phyloP scores from a whole-genome alignment of 2,329 filamentous ascomycete species.

The Venturia oleaginea region DNA sequence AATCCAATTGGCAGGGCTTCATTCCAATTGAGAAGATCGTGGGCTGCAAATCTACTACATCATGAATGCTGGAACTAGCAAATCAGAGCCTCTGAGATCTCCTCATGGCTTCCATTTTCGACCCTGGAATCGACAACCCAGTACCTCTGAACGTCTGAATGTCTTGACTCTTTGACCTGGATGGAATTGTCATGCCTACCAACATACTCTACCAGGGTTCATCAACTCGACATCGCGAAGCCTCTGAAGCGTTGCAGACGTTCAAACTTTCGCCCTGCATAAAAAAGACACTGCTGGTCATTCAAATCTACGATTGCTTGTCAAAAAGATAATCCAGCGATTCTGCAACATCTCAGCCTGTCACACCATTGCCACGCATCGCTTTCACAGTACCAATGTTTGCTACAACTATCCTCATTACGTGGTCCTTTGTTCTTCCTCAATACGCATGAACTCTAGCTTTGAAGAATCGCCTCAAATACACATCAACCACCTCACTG shows the following conservation, averaged over 20 bases:
- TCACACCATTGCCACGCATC: background rate
- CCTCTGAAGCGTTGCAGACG: background rate
- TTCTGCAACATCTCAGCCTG: background rate
- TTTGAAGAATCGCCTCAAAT: background rate
- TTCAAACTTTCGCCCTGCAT: background rate
- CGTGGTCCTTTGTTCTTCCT: background rate
- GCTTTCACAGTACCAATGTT: background rate
- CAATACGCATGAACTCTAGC: background rate
- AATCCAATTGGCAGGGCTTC: background rate
- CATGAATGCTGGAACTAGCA: too few relatives aligned
- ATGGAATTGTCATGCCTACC: background rate
- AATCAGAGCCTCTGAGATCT: too few relatives aligned
- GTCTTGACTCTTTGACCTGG: background rate
- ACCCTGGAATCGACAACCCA: background rate
- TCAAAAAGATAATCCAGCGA: background rate
- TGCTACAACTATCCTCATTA: background rate
- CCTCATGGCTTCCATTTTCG: too few relatives aligned
- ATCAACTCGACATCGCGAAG: background rate
- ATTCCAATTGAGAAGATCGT: background rate
- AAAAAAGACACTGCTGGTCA: background rate
- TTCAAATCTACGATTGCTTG: too few relatives aligned
- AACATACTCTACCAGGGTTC: too few relatives aligned
- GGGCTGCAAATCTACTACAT: too few relatives aligned
- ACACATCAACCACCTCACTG: background rate
- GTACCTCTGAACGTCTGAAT: background rate